Evolutionary conservation across 139 green algal genomes (phyloP), one percentile per base, ranked within the genome.

Genomic region (Picocystis salinarum): DNA sequence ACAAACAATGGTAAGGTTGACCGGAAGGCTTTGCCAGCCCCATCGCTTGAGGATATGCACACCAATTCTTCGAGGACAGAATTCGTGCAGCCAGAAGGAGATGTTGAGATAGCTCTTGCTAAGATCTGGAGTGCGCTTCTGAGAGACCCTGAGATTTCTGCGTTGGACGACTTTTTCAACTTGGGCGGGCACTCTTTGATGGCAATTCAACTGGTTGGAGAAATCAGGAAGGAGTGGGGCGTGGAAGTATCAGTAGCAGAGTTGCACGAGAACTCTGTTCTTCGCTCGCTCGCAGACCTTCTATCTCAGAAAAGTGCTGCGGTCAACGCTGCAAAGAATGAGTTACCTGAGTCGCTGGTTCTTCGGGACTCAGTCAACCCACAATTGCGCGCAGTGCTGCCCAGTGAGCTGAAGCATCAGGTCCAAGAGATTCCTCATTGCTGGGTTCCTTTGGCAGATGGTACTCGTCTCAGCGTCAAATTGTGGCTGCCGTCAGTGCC

Each of bases 141-240:
- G 18, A 13, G 17, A 20, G n/a, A 25, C 23, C 33, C 7, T 13
- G 26, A 48, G 9, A 39, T 61, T 12, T 15, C 11, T 4, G 26
- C 18, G 12, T 15, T 17, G 12, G 53, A 61, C 34, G 20, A 47
- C 44, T 61, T 61, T 46, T 61, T 61, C 45, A 20, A 37, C 22
- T 5, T 61, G 19, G 53, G 53, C 34, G 53, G 53, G 11, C 53
- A 61, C 45, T 61, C 53, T 11, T 40, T 61, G 22, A 28, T 54
- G 41, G 53, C 53, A 29, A 48, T 61, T 37, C 45, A 42, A 39
- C 23, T 61, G 12, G 12, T 42, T 23, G 9, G 25, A 15, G 19
- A 24, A 18, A n/a, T 59, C 25, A 10, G 39, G 41, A 18, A 45
- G 27, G 42, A 7, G 10, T 6, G 12, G 23, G 41, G n/a, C 4